Conservation (phyloP, 176 grass and related monocot genomes). For the Musa schizocarpa region DNA sequence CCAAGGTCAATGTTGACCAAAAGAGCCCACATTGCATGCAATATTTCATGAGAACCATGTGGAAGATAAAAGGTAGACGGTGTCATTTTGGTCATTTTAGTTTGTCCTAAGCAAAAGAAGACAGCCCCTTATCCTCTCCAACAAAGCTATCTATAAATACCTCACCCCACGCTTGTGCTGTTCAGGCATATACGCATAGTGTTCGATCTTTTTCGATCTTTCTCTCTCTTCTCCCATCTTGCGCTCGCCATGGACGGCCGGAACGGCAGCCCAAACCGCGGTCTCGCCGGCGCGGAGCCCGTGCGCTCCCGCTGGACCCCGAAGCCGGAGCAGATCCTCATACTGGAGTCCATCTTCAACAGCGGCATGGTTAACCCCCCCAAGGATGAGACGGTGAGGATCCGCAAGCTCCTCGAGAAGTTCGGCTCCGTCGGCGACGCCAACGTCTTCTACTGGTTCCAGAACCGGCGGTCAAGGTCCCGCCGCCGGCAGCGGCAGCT, state of each 20-base stretch:
- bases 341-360: constrained; percentile 10
- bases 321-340: constrained; percentile 12
- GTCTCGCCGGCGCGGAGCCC: neutral
- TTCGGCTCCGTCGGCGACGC: constrained; percentile 9
- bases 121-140: neutral
- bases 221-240: neutral
- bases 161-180: neutral
- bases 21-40: too few relatives aligned
- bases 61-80: neutral
- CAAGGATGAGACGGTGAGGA: constrained; percentile 13
- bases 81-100: too few relatives aligned
- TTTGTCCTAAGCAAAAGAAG: neutral
- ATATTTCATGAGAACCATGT: neutral
- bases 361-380: constrained; percentile 10
- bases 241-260: neutral
- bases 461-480: constrained; percentile 6
- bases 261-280: neutral
- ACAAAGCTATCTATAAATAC: neutral
- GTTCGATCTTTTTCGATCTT: neutral
- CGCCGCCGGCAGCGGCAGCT: constrained; percentile 7
- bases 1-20: too few relatives aligned
- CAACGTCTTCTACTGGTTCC: constrained; percentile 19
- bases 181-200: neutral
- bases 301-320: constrained; percentile 8
- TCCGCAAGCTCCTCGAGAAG: constrained; percentile 6